Percentiles rank a stretch among this genome's conserved stretches.
Conservation (phyloP, 176 grass and related monocot genomes). For the Triticum urartu region DNA sequence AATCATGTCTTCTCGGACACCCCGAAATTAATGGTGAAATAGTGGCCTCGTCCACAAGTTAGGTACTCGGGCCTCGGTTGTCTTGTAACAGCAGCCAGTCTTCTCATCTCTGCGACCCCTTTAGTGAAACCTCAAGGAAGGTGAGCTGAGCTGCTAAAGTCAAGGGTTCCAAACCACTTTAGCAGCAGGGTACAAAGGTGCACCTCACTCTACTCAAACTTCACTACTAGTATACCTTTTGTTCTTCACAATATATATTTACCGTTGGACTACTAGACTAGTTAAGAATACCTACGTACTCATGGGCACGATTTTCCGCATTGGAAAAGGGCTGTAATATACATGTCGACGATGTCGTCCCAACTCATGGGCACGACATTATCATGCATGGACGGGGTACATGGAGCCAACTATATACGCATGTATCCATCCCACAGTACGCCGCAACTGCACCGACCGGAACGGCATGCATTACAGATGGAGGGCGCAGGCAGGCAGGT, state of each 20-base stretch:
- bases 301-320: too few species aligned
- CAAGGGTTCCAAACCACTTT: not conserved
- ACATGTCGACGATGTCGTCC: too few species aligned
- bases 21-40: too few species aligned
- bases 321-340: too few species aligned
- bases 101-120: not conserved
- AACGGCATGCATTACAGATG: not conserved
- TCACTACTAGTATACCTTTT: too few species aligned
- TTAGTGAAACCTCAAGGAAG: conserved; percentile 23
- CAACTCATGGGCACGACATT: not conserved
- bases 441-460: not conserved
- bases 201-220: not conserved
- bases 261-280: too few species aligned
- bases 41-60: too few species aligned
- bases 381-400: not conserved
- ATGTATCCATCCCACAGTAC: not conserved
- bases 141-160: not conserved
- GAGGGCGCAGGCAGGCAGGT: not conserved
- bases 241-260: too few species aligned
- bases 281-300: too few species aligned
- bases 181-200: not conserved
- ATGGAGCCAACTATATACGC: not conserved
- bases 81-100: not conserved
- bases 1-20: too few species aligned
- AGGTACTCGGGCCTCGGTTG: too few species aligned